phyloP scores from a whole-genome alignment of 768 basidiomycete species.

The Tephrocybe sp. region DNA sequence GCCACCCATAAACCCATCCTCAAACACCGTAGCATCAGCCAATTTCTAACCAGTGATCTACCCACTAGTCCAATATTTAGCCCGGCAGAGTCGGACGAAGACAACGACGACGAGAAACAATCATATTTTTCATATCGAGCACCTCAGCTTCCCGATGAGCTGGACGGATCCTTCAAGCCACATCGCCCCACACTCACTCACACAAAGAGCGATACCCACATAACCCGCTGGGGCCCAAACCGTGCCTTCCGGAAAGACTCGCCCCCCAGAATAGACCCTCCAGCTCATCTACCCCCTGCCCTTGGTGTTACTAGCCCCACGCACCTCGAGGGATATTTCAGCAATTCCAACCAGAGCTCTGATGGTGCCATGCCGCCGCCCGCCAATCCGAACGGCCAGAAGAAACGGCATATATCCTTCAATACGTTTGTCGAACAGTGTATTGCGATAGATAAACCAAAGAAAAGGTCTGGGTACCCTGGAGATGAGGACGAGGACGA shows the following conservation, averaged over 20 bases:
- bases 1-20: slow-evolving; percentile 79
- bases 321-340: slow-evolving; percentile 20
- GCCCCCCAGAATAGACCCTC: slow-evolving; percentile 61
- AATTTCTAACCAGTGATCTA: slow-evolving; percentile 79
- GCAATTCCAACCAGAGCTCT: slow-evolving; percentile 13
- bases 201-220: slow-evolving; percentile 87
- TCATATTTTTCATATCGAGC: slow-evolving; percentile 1
- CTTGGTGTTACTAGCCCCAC: slow-evolving; percentile 11
- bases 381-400: slow-evolving; percentile 21
- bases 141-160: slow-evolving; percentile 11
- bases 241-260: slow-evolving; percentile 60
- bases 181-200: slow-evolving; percentile 66
- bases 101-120: slow-evolving; percentile 29
- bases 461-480: slow-evolving; percentile 27
- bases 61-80: slow-evolving; percentile 63
- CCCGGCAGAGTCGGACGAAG: slow-evolving; percentile 47
- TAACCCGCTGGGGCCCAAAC: slow-evolving; percentile 52
- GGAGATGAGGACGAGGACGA: slow-evolving; percentile 23
- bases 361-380: slow-evolving; percentile 10
- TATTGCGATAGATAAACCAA: slow-evolving; percentile 84
- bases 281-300: slow-evolving; percentile 21
- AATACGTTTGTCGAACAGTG: slow-evolving; percentile 98
- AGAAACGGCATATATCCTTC: slow-evolving; percentile 92
- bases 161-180: slow-evolving; percentile 9
- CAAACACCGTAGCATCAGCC: slow-evolving; percentile 90